Evolutionary conservation across 139 green algal species (phyloP).

Genomic region (Desmodesmus armatus): DNA sequence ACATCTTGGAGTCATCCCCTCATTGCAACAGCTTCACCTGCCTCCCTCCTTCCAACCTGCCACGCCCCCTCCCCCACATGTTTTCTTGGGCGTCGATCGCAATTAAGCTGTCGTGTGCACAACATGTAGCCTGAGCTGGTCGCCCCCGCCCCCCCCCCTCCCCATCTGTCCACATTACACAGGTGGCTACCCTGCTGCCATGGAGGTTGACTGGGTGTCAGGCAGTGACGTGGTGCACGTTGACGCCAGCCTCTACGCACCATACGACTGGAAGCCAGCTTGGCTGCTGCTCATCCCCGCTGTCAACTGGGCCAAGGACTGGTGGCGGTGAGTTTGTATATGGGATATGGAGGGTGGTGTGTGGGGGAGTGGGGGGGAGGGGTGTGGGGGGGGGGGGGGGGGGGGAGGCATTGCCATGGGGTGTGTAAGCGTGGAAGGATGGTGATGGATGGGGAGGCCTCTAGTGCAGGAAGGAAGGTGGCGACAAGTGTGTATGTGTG

Average conservation of each 20-base stretch:
- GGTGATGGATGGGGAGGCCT: background rate
- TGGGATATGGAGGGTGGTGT: background rate
- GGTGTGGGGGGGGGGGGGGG: no score
- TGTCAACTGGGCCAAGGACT: constrained; percentile 59
- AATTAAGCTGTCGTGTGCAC: no score
- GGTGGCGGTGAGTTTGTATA: constrained; percentile 27
- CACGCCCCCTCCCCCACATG: no score
- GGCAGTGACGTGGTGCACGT: constrained; percentile 54
- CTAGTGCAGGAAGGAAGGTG: background rate
- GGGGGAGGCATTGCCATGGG: background rate
- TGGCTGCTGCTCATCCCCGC: constrained; percentile 69
- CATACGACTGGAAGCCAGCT: constrained; percentile 58
- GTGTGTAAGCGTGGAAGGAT: background rate
- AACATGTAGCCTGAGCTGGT: no score
- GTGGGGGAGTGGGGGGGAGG: no score
- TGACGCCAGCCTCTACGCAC: constrained; percentile 58
- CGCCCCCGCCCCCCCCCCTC: no score
- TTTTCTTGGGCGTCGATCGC: no score
- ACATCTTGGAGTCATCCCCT: no score
- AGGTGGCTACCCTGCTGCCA: constrained; percentile 28
- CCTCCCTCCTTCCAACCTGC: no score
- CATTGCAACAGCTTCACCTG: no score
- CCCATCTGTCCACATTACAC: no score
- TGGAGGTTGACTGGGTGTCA: constrained; percentile 56
- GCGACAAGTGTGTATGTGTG: no score